Percentiles rank a stretch among this genome's conserved stretches.
Evolutionary conservation across 805 yeast species (phyloP).

Genomic region (Candida nanaspora): DNA sequence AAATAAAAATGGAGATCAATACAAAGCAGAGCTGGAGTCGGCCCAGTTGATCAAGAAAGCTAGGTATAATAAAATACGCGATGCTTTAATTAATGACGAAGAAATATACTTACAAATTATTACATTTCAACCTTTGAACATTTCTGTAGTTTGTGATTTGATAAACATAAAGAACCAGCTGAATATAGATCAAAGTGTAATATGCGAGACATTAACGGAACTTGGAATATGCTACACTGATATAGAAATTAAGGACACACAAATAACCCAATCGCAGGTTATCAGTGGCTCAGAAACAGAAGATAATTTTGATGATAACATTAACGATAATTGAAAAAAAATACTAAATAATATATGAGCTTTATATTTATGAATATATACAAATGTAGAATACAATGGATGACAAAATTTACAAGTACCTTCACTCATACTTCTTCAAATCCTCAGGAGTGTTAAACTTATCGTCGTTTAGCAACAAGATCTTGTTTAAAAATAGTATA

Average conservation of each 20-base stretch:
- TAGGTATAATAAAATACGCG: constrained; percentile 7
- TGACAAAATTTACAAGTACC: too few species aligned
- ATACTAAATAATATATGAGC: too few species aligned
- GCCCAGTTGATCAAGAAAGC: not conserved
- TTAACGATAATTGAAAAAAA: not conserved
- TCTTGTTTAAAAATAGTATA: constrained; percentile 7
- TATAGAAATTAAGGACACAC: too few species aligned
- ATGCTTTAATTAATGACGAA: constrained; percentile 9
- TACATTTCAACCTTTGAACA: constrained; percentile 17
- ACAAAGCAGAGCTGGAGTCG: constrained; percentile 4
- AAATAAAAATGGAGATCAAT: constrained; percentile 4
- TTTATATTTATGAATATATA: too few species aligned
- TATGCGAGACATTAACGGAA: constrained; percentile 20
- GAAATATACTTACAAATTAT: constrained; percentile 12
- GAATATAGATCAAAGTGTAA: constrained; percentile 10
- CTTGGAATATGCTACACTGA: constrained; percentile 19
- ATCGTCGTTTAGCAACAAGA: not conserved
- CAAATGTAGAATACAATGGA: too few species aligned
- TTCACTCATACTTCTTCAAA: constrained; percentile 19
- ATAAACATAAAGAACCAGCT: constrained; percentile 12
- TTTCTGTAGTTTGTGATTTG: constrained; percentile 10
- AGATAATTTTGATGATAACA: not conserved
- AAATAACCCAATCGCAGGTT: constrained; percentile 1
- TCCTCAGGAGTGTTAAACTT: constrained; percentile 9
- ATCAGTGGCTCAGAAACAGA: not conserved